Evolutionary conservation across 2,329 filamentous ascomycete genomes (phyloP), one percentile per base, ranked within the genome.

Genomic region (Monilinia fructicola): DNA sequence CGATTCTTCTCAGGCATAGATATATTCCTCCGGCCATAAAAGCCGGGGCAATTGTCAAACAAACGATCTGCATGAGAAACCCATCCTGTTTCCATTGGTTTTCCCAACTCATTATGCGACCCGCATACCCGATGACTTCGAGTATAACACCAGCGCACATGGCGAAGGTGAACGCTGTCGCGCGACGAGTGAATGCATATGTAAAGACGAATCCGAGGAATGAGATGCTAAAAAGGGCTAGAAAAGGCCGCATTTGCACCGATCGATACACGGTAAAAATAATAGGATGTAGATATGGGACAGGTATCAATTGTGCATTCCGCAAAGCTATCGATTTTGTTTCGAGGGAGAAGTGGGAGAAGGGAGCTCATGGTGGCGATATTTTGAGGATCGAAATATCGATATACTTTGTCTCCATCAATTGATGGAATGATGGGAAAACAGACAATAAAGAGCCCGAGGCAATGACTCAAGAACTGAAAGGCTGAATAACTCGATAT

Each of bases 1-100:
- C 82, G 68, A 84, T 82, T 50, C 79, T 77, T 14, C 81, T 74
- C 59, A 90, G 78, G 68, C 85, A 87, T 62, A 90, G 78, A 73
- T 90, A 90, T 52, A 90, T 82, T 1, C 82, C 85, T 0, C 85
- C 87, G 11, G 85, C 83, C 74, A 89, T 80, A 73, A 89, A 90
- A 1, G 87, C 87, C 0, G 88, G 87, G 0, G 80, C 87, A 67
- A 90, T 82, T 4, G 87, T 90, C 66, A 91, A 79, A 70, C 83
- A 85, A 73, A 84, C 81, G 48, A 87, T 83, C 74, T 89, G 85
- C 48, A 87, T 83, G 65, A 84, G 72, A 75, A 85, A 85, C 26
- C 78, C 77, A 52, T 77, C 74, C 69, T 80, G 74, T n/a, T 72
- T 70, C 78, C 81, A 88, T 4, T 81, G 81, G 71, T 89, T 82